Conservation (phyloP, 495 filamentous ascomycete genomes). For the Hypoxylon fuscum region DNA sequence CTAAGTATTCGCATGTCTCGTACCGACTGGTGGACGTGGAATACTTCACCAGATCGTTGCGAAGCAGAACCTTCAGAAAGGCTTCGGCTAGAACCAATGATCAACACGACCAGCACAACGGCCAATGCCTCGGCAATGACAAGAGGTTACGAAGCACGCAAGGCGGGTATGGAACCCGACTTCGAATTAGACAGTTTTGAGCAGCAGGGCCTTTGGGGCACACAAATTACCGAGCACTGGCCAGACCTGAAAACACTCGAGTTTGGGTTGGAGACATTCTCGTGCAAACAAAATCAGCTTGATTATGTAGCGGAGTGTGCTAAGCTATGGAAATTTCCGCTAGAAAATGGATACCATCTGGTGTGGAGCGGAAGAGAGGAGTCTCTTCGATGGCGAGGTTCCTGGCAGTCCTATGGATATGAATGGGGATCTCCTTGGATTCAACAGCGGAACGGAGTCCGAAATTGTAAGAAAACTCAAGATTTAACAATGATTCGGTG, state of each 20-base stretch:
- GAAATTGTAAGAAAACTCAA: background rate
- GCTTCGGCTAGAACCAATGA: slow-evolving; percentile 43
- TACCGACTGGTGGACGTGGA: slow-evolving; percentile 45
- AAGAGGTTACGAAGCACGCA: slow-evolving; percentile 38
- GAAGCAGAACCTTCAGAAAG: slow-evolving; percentile 12
- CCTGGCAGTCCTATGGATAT: slow-evolving; percentile 16
- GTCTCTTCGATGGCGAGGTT: slow-evolving; percentile 35
- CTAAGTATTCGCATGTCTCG: slow-evolving; percentile 41
- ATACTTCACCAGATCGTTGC: slow-evolving; percentile 1
- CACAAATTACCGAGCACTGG: slow-evolving; percentile 39
- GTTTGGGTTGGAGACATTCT: slow-evolving; percentile 40
- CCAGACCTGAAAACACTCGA: slow-evolving; percentile 37
- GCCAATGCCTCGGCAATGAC: slow-evolving; percentile 32
- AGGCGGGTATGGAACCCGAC: slow-evolving; percentile 32
- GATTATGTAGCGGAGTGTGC: slow-evolving; percentile 41
- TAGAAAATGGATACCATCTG: slow-evolving; percentile 28
- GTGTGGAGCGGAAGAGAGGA: slow-evolving; percentile 35
- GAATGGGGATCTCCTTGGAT: slow-evolving; percentile 10
- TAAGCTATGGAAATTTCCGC: slow-evolving; percentile 43
- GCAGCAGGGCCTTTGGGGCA: slow-evolving; percentile 39
- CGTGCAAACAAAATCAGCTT: slow-evolving; percentile 36
- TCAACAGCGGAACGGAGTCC: slow-evolving; percentile 6
- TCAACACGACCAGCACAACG: slow-evolving; percentile 30
- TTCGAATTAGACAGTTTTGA: slow-evolving; percentile 41
- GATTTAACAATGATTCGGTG: slow-evolving; percentile 10